Conservation (phyloP, 768 basidiomycete species). For the Suillus hirtellus region DNA sequence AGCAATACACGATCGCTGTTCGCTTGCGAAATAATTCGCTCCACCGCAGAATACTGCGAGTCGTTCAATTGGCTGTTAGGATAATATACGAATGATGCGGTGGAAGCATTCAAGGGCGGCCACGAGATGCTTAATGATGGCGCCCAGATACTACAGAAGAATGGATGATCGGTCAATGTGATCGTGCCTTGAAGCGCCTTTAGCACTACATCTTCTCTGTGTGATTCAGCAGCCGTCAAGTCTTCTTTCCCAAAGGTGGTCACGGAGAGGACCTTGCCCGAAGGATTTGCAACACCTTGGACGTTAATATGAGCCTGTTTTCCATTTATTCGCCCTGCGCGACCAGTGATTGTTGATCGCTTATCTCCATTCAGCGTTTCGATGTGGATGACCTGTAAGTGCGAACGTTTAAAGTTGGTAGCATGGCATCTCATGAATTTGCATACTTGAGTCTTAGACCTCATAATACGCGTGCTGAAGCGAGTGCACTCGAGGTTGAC, state of each 20-base stretch:
- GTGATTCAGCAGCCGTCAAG: constrained; percentile 54
- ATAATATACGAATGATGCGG: constrained; percentile 2
- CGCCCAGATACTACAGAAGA: constrained; percentile 32
- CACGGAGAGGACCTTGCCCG: constrained; percentile 32
- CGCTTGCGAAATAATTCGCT: constrained; percentile 29
- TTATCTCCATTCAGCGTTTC: not conserved
- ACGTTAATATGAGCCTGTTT: constrained; percentile 38
- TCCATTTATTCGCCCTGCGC: constrained; percentile 33
- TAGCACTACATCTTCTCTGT: constrained; percentile 26
- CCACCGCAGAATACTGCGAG: constrained; percentile 31
- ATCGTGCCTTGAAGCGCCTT: constrained; percentile 19
- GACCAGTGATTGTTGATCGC: constrained; percentile 17
- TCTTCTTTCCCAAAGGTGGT: constrained; percentile 54
- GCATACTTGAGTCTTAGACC: not conserved
- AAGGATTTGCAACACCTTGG: constrained; percentile 18
- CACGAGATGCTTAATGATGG: constrained; percentile 21
- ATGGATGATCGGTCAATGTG: constrained; percentile 22
- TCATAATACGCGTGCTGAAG: constrained; percentile 45
- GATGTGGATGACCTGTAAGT: not conserved
- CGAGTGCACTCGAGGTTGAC: constrained; percentile 40
- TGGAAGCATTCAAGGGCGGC: constrained; percentile 9
- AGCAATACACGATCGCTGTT: constrained; percentile 24
- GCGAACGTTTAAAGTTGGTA: not conserved
- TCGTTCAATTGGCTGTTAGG: constrained; percentile 19
- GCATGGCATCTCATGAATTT: not conserved